Percentiles rank a stretch among this genome's conserved stretches.
phyloP scores from a whole-genome alignment of 2,329 filamentous ascomycete species.

The Alternaria alternata region DNA sequence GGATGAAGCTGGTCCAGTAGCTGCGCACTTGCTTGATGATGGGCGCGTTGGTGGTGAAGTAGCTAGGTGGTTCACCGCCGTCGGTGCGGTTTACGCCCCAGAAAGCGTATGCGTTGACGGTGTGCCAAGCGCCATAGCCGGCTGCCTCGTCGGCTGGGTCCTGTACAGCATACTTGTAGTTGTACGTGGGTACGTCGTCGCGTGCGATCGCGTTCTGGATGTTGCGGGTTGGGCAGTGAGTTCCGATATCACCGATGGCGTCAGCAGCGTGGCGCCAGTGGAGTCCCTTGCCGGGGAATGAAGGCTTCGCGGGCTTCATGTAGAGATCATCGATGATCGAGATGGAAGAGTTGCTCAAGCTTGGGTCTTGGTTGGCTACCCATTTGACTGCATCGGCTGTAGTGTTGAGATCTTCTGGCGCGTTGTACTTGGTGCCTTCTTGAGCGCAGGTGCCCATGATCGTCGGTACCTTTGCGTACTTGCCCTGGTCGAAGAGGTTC shows the following conservation, averaged over 20 bases:
- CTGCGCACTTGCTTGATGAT: constrained; percentile 70
- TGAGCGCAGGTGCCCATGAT: constrained; percentile 67
- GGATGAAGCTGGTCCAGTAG: constrained; percentile 80
- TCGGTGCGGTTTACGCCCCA: constrained; percentile 69
- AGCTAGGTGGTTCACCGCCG: constrained; percentile 62
- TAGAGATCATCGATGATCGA: constrained; percentile 63
- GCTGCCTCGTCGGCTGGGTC: constrained; percentile 62
- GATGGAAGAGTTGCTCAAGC: constrained; percentile 61
- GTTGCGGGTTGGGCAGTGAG: constrained; percentile 69
- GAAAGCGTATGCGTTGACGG: constrained; percentile 71
- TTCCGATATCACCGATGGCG: constrained; percentile 71
- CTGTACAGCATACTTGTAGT: constrained; percentile 74
- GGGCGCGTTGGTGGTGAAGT: constrained; percentile 62
- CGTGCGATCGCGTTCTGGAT: constrained; percentile 56
- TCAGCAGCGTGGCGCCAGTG: constrained; percentile 68
- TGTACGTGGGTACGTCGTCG: constrained; percentile 62
- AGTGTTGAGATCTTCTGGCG: constrained; percentile 59
- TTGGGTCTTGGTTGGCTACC: constrained; percentile 66
- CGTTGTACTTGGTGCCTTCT: constrained; percentile 68
- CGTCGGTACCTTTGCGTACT: constrained; percentile 62
- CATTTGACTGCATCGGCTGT: constrained; percentile 62
- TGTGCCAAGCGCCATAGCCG: constrained; percentile 72
- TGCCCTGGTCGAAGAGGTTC: constrained; percentile 57
- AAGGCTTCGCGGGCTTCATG: constrained; percentile 53
- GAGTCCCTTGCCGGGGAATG: constrained; percentile 58